Evolutionary conservation across 2,329 filamentous ascomycete genomes (phyloP).

Genomic region (Hypoxylon sp.): DNA sequence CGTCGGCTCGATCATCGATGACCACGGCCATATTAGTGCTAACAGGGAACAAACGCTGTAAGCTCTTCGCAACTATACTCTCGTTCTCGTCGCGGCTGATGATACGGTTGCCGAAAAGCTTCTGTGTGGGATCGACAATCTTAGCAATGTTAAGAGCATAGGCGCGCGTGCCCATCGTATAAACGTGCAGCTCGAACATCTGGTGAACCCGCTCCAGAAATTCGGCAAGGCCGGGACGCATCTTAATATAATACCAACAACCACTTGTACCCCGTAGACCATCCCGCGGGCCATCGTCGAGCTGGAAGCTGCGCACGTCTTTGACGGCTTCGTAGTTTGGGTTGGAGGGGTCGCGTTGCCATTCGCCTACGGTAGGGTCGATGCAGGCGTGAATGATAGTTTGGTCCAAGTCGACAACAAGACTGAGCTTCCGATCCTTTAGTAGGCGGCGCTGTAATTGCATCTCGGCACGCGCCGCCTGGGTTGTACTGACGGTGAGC

Average conservation of each 20-base stretch:
- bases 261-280: conserved; percentile 75
- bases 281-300: conserved; percentile 87
- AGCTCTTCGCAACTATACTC: conserved; percentile 88
- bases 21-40: conserved; percentile 99
- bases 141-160: conserved; percentile 92
- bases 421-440: conserved; percentile 82
- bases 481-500: conserved; percentile 83
- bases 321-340: conserved; percentile 93
- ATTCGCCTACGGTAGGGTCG: conserved; percentile 94
- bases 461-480: conserved; percentile 85
- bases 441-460: conserved; percentile 87
- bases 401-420: conserved; percentile 97
- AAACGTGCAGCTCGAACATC: conserved; percentile 94
- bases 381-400: conserved; percentile 99
- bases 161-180: conserved; percentile 98
- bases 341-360: conserved; percentile 88
- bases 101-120: conserved; percentile 92
- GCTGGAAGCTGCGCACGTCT: conserved; percentile 87
- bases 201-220: conserved; percentile 71
- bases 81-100: conserved; percentile 98
- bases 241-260: conserved; percentile 99
- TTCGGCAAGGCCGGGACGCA: conserved; percentile 84
- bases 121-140: conserved; percentile 90
- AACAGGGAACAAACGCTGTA: conserved; percentile 92
- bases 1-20: conserved; percentile 95